Conservation (phyloP, 2,329 filamentous ascomycete genomes). For the Hypoxylon sp. region DNA sequence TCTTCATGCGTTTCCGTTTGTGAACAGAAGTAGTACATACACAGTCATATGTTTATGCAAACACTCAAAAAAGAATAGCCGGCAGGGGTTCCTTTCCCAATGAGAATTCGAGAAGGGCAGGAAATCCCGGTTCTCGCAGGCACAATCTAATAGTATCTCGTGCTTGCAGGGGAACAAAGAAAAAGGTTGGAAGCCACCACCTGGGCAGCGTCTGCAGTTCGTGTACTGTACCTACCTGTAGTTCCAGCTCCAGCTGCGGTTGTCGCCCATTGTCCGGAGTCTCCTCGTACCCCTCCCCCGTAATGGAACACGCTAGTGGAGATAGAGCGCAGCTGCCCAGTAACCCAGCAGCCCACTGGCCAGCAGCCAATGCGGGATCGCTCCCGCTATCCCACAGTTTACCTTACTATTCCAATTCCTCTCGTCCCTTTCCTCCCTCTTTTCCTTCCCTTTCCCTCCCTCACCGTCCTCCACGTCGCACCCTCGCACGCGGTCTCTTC, state of each 20-base stretch:
- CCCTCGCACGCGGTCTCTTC: slow-evolving; percentile 39
- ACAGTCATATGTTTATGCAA: slow-evolving; percentile 37
- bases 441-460: slow-evolving; percentile 39
- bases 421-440: slow-evolving; percentile 36
- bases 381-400: slow-evolving; percentile 9
- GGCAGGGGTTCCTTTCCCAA: slow-evolving; percentile 27
- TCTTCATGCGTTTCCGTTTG: slow-evolving; percentile 29
- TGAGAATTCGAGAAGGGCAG: slow-evolving; percentile 29
- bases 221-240: too few relatives aligned
- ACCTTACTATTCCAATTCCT: slow-evolving; percentile 29
- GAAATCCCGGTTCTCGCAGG: slow-evolving; percentile 14
- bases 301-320: slow-evolving; percentile 15
- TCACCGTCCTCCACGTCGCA: slow-evolving; percentile 44
- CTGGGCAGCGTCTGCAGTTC: slow-evolving; percentile 5
- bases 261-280: neutral
- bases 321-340: neutral
- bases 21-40: slow-evolving; percentile 16
- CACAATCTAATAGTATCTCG: slow-evolving; percentile 8
- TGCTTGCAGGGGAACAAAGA: slow-evolving; percentile 9
- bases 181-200: slow-evolving; percentile 1
- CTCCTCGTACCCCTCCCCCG: neutral
- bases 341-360: neutral
- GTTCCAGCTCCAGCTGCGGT: neutral
- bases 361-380: slow-evolving; percentile 13
- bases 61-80: slow-evolving; percentile 31